Base-by-base conservation (phyloP, 768 basidiomycete genomes). In the Calocybe cyanea region DNA sequence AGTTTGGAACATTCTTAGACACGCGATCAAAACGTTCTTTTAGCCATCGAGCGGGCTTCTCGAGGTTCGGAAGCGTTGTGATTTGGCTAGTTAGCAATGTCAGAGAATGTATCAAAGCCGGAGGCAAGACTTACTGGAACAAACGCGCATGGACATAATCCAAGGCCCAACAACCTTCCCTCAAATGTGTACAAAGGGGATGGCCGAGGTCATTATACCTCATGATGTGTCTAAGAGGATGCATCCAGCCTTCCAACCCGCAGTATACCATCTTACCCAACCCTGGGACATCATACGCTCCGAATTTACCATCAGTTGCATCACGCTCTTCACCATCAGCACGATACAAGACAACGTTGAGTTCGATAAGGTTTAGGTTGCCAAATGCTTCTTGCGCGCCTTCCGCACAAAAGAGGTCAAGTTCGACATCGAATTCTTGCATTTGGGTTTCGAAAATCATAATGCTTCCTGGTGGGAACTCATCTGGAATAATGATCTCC, bases 221-320 rank as follows among this genome's bases (percentile, higher is more conserved):
- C 81, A 93, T 93, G 62, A 98, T 81, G 54, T 81, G 80, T 31
- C 81, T 76, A 44, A 98, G 69, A 0, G 83, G 83, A 54, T 85
- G 79, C 92, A 99, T 97, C 92, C 94, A 99, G 1, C 96, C 96
- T 58, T 98, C 92, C 41, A 98, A 63, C 14, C 96, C 96, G 57
- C 94, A 97, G 64, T 97, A 99, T 9, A 79, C 81, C 63, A 93
- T 69, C 48, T 77, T 76, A 0, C 87, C 92, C 18, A 79, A 58
- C 18, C 75, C 79, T 4, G 94, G 89, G 25, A 99, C 68, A 38
- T 85, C 76, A 63, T 98, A 98, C 1, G 71, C 78, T 2, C 96
- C 94, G 59, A 85, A 82, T 50, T 82, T 77, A 1, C 90, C 90
- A 2, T 65, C 70, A 1, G 91, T 95, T 2, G 88, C 87, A 60